Conservation (phyloP, 108 stramenopile genomes). For the Nannochloropsis gaditana region DNA sequence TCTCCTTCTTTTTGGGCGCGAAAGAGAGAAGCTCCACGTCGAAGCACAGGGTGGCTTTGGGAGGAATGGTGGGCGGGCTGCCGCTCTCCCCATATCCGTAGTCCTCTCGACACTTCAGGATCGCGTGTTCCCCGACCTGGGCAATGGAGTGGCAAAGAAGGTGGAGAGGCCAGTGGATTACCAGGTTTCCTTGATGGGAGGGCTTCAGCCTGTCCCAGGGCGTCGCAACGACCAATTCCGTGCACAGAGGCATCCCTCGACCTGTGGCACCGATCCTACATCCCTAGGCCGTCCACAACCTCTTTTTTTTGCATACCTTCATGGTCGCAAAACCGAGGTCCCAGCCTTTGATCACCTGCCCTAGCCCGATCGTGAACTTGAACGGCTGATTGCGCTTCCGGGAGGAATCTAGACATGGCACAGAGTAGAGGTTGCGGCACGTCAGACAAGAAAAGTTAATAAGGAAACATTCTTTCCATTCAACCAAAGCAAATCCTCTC, state of each 20-base stretch:
- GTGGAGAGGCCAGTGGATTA: neutral
- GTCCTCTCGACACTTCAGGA: conserved; percentile 54
- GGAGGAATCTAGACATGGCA: neutral
- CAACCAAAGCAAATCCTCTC: neutral
- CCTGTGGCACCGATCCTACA: no score
- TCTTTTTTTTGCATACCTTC: conserved; percentile 31
- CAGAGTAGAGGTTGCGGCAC: neutral
- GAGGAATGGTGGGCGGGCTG: conserved; percentile 48
- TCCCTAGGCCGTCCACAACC: neutral
- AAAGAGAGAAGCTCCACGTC: conserved; percentile 53
- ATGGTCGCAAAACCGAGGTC: conserved; percentile 66
- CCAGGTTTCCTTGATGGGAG: no score
- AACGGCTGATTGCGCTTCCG: conserved; percentile 72
- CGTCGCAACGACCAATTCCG: no score
- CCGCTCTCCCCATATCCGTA: conserved; percentile 53
- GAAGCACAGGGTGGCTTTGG: conserved; percentile 52
- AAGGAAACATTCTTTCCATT: no score
- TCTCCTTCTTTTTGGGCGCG: conserved; percentile 54
- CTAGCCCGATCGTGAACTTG: conserved; percentile 84
- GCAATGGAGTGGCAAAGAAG: neutral
- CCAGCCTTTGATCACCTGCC: conserved; percentile 93
- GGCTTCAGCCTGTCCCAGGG: no score
- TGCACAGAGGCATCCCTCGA: no score
- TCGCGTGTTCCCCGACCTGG: conserved; percentile 47
- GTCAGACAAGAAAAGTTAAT: no score